These are phyloP conservation scores for Podospora bellae-mahoneyi DNA, from an alignment of 495 filamentous ascomycete species.

Conservation along the genomic window DNA sequence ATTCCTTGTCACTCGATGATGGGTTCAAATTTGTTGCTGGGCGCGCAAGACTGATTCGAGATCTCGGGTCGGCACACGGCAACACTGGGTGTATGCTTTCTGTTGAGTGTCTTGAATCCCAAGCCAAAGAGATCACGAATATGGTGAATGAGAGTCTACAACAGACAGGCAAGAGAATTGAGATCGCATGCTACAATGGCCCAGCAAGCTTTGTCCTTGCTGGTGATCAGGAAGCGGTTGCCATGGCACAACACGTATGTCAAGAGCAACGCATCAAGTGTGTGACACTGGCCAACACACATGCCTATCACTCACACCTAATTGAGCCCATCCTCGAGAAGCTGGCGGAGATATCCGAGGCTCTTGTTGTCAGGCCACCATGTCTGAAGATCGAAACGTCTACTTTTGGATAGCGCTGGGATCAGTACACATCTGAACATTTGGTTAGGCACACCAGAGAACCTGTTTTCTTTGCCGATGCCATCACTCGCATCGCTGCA, in stretches of 20 bases:
- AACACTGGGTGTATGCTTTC: slow-evolving; percentile 50
- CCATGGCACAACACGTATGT: slow-evolving; percentile 19
- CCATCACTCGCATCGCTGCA: slow-evolving; percentile 29
- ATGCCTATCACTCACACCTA: slow-evolving; percentile 47
- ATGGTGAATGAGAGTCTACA: slow-evolving; percentile 20
- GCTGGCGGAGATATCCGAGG: slow-evolving; percentile 25
- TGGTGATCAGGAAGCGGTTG: slow-evolving; percentile 40
- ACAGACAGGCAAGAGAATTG: slow-evolving; percentile 28
- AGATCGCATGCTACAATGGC: slow-evolving; percentile 51
- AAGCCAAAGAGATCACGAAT: slow-evolving; percentile 26
- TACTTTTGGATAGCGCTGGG: slow-evolving; percentile 31
- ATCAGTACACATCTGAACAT: background rate
- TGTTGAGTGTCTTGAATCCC: slow-evolving; percentile 36
- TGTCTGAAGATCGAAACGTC: slow-evolving; percentile 35
- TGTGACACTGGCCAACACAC: slow-evolving; percentile 39
- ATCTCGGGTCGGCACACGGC: slow-evolving; percentile 40
- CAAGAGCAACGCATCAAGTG: slow-evolving; percentile 15
- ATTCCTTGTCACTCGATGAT: slow-evolving; percentile 37
- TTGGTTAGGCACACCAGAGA: slow-evolving; percentile 14
- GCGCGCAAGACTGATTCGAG: slow-evolving; percentile 40
- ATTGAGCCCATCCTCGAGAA: slow-evolving; percentile 35
- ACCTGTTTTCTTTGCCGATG: slow-evolving; percentile 36
- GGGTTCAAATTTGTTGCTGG: slow-evolving; percentile 37
- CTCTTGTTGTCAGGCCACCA: slow-evolving; percentile 30
- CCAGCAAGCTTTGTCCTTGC: slow-evolving; percentile 46